Conservation (phyloP, 768 basidiomycete genomes). For the Austroboletus eburneus region DNA sequence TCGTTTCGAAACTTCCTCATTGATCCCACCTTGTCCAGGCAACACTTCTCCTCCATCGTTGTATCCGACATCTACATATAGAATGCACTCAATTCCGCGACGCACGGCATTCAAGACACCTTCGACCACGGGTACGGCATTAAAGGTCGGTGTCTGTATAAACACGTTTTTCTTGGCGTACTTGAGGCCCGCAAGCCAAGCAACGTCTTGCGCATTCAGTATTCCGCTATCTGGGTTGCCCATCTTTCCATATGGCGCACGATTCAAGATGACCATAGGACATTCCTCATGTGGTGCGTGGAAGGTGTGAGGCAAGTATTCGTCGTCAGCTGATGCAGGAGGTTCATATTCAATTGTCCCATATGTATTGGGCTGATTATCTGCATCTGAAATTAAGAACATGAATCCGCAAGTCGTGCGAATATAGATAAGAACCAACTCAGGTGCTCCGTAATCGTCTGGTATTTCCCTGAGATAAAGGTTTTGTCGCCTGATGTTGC, state of each 20-base stretch:
- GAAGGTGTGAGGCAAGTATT: constrained; percentile 59
- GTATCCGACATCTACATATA: constrained; percentile 57
- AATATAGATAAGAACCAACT: constrained; percentile 22
- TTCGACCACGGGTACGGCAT: constrained; percentile 58
- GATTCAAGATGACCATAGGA: constrained; percentile 65
- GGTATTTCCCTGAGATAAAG: constrained; percentile 31
- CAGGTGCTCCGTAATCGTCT: constrained; percentile 39
- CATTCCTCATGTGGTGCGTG: constrained; percentile 53
- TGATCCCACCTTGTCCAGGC: constrained; percentile 68
- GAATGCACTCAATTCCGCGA: constrained; percentile 54
- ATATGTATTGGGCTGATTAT: constrained; percentile 32
- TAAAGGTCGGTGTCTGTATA: constrained; percentile 72
- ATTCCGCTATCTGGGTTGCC: constrained; percentile 38
- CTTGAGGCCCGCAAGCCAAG: constrained; percentile 62
- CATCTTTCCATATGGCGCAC: constrained; percentile 54
- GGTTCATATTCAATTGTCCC: constrained; percentile 27
- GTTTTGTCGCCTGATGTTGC: constrained; percentile 7
- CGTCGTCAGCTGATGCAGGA: constrained; percentile 33
- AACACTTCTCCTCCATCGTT: constrained; percentile 59
- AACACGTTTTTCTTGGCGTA: constrained; percentile 61
- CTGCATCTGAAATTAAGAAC: constrained; percentile 25
- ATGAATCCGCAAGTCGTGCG: constrained; percentile 9
- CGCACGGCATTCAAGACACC: constrained; percentile 58
- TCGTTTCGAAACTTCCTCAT: constrained; percentile 59
- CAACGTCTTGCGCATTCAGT: constrained; percentile 58